Evolutionary conservation across 1,284 basidiomycete species (phyloP).

Genomic region (Boletus sp.): DNA sequence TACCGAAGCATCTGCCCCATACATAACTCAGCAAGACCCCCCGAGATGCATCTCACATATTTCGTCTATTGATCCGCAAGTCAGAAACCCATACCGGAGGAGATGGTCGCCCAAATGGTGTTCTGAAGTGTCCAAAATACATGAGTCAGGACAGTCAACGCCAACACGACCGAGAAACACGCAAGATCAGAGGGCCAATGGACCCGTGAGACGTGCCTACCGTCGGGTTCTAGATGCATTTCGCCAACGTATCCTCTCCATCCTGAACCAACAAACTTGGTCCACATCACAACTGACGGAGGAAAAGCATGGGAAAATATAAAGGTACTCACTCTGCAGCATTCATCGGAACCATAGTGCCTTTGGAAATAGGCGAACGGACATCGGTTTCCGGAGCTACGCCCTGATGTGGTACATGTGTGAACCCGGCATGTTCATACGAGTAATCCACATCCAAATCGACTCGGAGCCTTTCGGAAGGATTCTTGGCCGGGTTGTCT

Average conservation of each 20-base stretch:
- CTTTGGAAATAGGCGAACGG: conserved; percentile 27
- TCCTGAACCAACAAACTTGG: conserved; percentile 13
- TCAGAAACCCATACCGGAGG: conserved; percentile 15
- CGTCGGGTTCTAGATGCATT: conserved; percentile 9
- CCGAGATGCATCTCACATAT: conserved; percentile 2
- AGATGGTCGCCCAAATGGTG: conserved; percentile 29
- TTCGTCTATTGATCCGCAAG: conserved; percentile 1
- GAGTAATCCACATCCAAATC: conserved; percentile 2
- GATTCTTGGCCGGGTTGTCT: not conserved
- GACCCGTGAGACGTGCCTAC: conserved; percentile 5
- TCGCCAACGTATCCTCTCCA: conserved; percentile 12
- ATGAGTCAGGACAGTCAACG: conserved; percentile 21
- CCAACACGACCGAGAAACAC: conserved; percentile 17
- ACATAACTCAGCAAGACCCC: conserved; percentile 3
- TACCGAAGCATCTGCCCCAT: too few relatives aligned
- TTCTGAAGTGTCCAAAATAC: conserved; percentile 18
- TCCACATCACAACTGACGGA: conserved; percentile 7
- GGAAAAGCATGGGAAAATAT: not conserved
- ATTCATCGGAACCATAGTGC: conserved; percentile 22
- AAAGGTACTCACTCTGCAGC: conserved; percentile 22
- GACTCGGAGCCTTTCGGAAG: not conserved
- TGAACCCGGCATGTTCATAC: conserved; percentile 10
- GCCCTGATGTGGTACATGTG: conserved; percentile 15
- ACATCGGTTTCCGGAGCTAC: conserved; percentile 22
- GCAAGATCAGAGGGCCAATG: conserved; percentile 17